phyloP scores from a whole-genome alignment of 371 early-diverging fungal species.

The Apophysomyces trapeziformis region DNA sequence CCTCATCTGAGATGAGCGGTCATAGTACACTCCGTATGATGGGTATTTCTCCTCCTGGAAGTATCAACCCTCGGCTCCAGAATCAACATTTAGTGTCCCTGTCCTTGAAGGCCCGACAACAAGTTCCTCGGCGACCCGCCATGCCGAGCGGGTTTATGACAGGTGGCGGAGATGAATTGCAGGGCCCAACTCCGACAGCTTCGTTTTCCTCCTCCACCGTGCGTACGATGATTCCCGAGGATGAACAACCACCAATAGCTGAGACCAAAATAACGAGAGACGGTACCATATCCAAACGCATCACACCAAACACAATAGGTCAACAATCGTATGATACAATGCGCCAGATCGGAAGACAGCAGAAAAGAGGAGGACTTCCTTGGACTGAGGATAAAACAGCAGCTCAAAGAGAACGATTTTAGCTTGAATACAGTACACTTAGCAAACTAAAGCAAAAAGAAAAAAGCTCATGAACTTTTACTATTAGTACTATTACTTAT shows the following conservation, averaged over 20 bases:
- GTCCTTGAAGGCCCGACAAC: slow-evolving; percentile 20
- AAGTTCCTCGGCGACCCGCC: slow-evolving; percentile 24
- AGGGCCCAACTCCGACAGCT: slow-evolving; percentile 29
- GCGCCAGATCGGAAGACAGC: neutral
- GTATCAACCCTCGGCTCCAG: slow-evolving; percentile 35
- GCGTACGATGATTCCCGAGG: slow-evolving; percentile 45
- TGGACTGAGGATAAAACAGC: slow-evolving; percentile 28
- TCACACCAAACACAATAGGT: neutral
- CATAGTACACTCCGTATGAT: slow-evolving; percentile 7
- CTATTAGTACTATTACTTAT: too few relatives aligned
- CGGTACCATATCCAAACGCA: neutral
- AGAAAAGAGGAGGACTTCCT: neutral
- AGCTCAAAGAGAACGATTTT: slow-evolving; percentile 40
- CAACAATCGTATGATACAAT: neutral
- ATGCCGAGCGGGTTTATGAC: slow-evolving; percentile 35
- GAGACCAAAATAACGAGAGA: neutral
- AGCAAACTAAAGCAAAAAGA: too few relatives aligned
- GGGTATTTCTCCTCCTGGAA: slow-evolving; percentile 31
- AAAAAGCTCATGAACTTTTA: too few relatives aligned
- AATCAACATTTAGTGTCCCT: slow-evolving; percentile 36
- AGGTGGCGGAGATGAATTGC: slow-evolving; percentile 8
- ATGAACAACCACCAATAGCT: slow-evolving; percentile 21
- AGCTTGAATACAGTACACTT: slow-evolving; percentile 17
- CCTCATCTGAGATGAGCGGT: slow-evolving; percentile 21
- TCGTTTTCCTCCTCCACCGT: slow-evolving; percentile 50